A percentile compares a stretch with the other conserved stretches of the same genome.
phyloP scores from a whole-genome alignment of 2,329 filamentous ascomycete species.

The Seiridium cupressi region DNA sequence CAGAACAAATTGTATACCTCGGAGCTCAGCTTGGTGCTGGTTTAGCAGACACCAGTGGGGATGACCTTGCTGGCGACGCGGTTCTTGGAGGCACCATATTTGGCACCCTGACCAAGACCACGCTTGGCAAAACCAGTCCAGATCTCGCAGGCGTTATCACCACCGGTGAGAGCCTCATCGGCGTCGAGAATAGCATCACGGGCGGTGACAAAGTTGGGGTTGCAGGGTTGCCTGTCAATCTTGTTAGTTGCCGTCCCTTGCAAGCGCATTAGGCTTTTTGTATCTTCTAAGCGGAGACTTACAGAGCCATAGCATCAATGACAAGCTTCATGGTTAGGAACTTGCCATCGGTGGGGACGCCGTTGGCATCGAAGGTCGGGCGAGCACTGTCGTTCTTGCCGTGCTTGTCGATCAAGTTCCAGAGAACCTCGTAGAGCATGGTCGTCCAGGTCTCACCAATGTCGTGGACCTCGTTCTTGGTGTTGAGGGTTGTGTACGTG shows the following conservation, averaged over 20 bases:
- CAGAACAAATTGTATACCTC: not conserved
- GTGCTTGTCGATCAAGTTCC: conserved; percentile 50
- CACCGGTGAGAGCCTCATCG: conserved; percentile 44
- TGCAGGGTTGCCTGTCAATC: conserved; percentile 41
- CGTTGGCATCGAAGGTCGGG: conserved; percentile 35
- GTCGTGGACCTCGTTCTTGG: conserved; percentile 37
- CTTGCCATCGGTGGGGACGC: conserved; percentile 45
- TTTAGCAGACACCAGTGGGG: conserved; percentile 28
- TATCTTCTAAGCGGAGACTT: conserved; percentile 13
- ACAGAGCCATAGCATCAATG: conserved; percentile 44
- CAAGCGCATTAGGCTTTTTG: not conserved
- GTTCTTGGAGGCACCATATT: conserved; percentile 16
- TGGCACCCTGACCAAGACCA: conserved; percentile 39
- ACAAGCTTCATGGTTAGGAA: conserved; percentile 48
- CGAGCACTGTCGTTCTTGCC: conserved; percentile 40
- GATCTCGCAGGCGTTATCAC: conserved; percentile 43
- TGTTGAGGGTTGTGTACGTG: conserved; percentile 37
- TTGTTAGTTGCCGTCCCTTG: not conserved
- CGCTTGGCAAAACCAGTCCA: conserved; percentile 52
- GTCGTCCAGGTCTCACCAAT: conserved; percentile 48
- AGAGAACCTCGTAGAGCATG: conserved; percentile 51
- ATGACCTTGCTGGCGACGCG: conserved; percentile 27
- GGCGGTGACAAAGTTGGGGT: conserved; percentile 45
- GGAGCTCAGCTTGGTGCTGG: not conserved
- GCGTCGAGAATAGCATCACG: conserved; percentile 50